A percentile compares a stretch with the other conserved stretches of the same genome.
Conservation (phyloP, 345 rosid genomes). For the Lepidium africanum region DNA sequence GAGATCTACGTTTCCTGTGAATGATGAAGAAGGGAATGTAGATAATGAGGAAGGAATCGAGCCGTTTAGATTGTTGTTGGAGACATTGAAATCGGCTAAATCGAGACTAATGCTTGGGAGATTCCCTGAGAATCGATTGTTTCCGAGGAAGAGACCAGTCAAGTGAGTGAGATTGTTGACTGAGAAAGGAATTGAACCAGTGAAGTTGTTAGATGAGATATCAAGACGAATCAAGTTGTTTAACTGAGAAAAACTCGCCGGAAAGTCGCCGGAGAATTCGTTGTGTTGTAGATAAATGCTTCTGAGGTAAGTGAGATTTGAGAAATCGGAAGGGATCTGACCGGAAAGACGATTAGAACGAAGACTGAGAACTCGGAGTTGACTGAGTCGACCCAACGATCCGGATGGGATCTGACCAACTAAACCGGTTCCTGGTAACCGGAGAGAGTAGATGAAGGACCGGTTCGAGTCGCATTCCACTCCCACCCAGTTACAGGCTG, state of each 20-base stretch:
- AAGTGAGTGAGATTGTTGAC: conserved; percentile 71
- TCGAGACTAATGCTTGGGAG: conserved; percentile 45
- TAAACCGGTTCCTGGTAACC: conserved; percentile 82
- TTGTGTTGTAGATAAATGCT: conserved; percentile 70
- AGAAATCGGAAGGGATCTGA: conserved; percentile 75
- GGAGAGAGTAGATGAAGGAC: conserved; percentile 51
- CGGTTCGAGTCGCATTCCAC: conserved; percentile 53
- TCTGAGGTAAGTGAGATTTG: conserved; percentile 62
- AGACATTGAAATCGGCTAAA: conserved; percentile 52
- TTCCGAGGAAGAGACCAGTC: conserved; percentile 53
- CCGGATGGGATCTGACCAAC: conserved; percentile 62
- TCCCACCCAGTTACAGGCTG: conserved; percentile 87
- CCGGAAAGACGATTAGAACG: conserved; percentile 77
- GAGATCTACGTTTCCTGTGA: conserved; percentile 64
- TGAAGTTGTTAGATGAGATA: conserved; percentile 72
- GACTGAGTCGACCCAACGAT: conserved; percentile 60
- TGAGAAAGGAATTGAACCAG: conserved; percentile 60
- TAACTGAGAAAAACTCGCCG: conserved; percentile 45
- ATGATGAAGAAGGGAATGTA: conserved; percentile 44
- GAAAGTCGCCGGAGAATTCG: conserved; percentile 58
- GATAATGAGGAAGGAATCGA: conserved; percentile 53
- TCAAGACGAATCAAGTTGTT: conserved; percentile 63
- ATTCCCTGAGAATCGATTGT: conserved; percentile 59
- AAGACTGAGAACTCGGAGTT: conserved; percentile 83
- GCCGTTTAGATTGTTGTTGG: conserved; percentile 76